Conservation (phyloP, 2,329 filamentous ascomycete species). For the Dothideomycetes sp. region DNA sequence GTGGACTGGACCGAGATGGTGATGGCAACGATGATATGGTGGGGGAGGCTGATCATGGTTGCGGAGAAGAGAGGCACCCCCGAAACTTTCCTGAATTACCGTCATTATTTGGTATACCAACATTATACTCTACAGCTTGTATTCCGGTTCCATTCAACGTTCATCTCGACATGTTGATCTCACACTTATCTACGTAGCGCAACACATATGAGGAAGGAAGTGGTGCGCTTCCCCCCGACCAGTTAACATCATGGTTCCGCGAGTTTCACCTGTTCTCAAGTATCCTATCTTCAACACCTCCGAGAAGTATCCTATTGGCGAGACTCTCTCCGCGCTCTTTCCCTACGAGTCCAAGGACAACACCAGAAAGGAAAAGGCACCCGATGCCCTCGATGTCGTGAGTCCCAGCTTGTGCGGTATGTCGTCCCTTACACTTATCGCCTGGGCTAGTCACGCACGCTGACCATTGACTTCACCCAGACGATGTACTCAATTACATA, state of each 20-base stretch:
- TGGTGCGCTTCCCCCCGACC: too few species aligned
- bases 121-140: too few species aligned
- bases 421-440: slow-evolving; percentile 12
- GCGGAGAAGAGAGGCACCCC: background rate
- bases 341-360: background rate
- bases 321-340: slow-evolving; percentile 2
- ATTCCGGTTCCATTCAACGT: too few species aligned
- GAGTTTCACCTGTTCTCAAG: background rate
- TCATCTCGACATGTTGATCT: too few species aligned
- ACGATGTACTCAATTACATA: slow-evolving; percentile 62
- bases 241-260: too few species aligned
- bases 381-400: slow-evolving; percentile 22
- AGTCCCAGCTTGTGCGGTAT: slow-evolving; percentile 35
- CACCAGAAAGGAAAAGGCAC: background rate
- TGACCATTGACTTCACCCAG: slow-evolving; percentile 26
- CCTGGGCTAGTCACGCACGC: background rate
- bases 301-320: slow-evolving; percentile 5
- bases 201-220: too few species aligned
- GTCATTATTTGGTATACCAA: too few species aligned
- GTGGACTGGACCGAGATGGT: too few species aligned
- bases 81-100: too few species aligned
- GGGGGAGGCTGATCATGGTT: background rate
- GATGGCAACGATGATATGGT: too few species aligned
- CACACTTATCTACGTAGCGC: too few species aligned
- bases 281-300: slow-evolving; percentile 1